phyloP scores from a whole-genome alignment of 1,284 basidiomycete genomes.

The Trichosporon sp. region DNA sequence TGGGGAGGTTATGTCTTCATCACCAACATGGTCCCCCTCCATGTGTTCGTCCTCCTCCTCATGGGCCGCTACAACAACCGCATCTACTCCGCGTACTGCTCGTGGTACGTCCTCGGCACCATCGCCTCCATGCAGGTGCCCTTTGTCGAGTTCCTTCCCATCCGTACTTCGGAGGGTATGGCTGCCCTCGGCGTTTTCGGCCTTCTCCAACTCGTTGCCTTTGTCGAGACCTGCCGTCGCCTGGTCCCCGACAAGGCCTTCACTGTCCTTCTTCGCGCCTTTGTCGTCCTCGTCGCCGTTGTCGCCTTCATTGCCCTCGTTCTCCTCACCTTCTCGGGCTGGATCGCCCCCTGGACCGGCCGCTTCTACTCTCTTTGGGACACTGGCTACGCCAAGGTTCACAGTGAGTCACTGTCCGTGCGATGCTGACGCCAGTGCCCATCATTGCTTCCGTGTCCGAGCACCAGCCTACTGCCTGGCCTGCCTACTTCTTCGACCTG shows the following conservation, averaged over 20 bases:
- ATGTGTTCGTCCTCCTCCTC: slow-evolving; percentile 83
- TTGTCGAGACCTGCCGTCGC: slow-evolving; percentile 80
- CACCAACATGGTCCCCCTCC: slow-evolving; percentile 99
- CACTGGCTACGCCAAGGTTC: slow-evolving; percentile 91
- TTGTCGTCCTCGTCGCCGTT: slow-evolving; percentile 67
- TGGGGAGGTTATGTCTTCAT: slow-evolving; percentile 99
- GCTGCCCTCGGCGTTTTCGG: slow-evolving; percentile 96
- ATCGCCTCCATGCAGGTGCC: slow-evolving; percentile 98
- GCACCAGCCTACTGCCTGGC: slow-evolving; percentile 99
- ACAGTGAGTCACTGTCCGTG: slow-evolving; percentile 55
- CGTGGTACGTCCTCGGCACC: slow-evolving; percentile 97
- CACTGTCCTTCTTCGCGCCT: slow-evolving; percentile 68
- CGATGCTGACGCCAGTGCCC: slow-evolving; percentile 55
- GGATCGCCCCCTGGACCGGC: slow-evolving; percentile 98
- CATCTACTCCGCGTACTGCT: slow-evolving; percentile 91
- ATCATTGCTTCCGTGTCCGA: slow-evolving; percentile 99
- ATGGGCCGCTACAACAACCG: slow-evolving; percentile 96
- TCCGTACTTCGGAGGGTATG: slow-evolving; percentile 98
- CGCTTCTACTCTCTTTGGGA: slow-evolving; percentile 99
- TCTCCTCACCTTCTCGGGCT: slow-evolving; percentile 83
- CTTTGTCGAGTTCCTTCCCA: slow-evolving; percentile 98
- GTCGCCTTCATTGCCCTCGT: slow-evolving; percentile 68
- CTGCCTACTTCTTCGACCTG: slow-evolving; percentile 98
- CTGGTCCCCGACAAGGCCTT: slow-evolving; percentile 93
- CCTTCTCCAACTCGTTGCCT: slow-evolving; percentile 91